Conservation (phyloP, 2,329 filamentous ascomycete genomes). For the Scedosporium boydii region DNA sequence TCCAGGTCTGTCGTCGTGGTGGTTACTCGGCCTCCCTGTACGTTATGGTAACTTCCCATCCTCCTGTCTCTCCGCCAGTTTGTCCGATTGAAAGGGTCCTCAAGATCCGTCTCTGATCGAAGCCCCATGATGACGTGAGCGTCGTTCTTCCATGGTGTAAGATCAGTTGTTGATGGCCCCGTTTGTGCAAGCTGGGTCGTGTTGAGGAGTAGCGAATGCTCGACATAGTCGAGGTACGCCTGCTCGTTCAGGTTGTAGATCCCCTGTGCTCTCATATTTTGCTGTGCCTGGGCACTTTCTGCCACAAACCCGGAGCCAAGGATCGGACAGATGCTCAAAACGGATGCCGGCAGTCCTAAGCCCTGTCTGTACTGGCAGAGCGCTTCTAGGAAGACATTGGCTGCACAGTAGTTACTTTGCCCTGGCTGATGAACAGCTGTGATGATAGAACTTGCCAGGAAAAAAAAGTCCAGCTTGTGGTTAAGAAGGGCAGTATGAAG, state of each 20-base stretch:
- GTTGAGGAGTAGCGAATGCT: neutral
- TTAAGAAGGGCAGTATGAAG: constrained; percentile 20
- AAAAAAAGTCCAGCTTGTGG: constrained; percentile 26
- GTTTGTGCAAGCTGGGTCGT: neutral
- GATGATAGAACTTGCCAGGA: constrained; percentile 23
- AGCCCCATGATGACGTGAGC: constrained; percentile 1
- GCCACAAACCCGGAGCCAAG: neutral
- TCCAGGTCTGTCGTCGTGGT: neutral
- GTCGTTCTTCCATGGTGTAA: neutral
- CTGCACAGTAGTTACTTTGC: constrained; percentile 49
- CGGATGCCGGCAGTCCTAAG: constrained; percentile 31
- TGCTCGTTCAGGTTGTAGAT: neutral
- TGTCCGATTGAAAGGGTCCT: neutral
- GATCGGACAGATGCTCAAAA: constrained; percentile 34
- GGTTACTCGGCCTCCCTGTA: neutral
- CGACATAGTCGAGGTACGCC: neutral
- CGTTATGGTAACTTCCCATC: constrained; percentile 4
- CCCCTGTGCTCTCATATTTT: neutral
- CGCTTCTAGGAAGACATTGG: constrained; percentile 40
- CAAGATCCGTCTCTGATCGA: neutral
- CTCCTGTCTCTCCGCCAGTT: constrained; percentile 3
- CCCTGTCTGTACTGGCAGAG: constrained; percentile 27
- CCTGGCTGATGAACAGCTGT: constrained; percentile 42
- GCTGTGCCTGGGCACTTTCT: neutral
- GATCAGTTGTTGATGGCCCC: neutral